Base-by-base conservation (phyloP, 768 basidiomycete genomes). In the Lanmaoa rubissima region DNA sequence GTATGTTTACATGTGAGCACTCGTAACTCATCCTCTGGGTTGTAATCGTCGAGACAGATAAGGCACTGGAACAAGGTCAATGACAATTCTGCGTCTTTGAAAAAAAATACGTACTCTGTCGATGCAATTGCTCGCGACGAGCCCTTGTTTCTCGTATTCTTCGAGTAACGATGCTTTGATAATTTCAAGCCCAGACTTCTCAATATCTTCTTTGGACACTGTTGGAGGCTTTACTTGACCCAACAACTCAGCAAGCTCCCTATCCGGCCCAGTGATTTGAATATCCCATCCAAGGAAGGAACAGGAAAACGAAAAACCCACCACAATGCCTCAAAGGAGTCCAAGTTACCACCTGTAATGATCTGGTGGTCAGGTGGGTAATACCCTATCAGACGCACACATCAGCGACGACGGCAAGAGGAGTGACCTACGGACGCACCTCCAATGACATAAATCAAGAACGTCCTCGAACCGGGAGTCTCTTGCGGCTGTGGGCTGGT, bases 291-390 rank as follows among this genome's bases (percentile, higher is more conserved):
- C 32, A 35, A 35, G 19, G 21, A n/a, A 34, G n/a, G 14, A 5
- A 21, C 21, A 24, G 17, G 17, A 31, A 50, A 36, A 48, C 11
- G n/a, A 57, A 40, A 41, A 13, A 78, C 84, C 19, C 68, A 88
- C 87, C 88, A 78, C 32, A 92, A 67, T 5, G 89, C 88, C 65
- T 92, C 90, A 60, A 92, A 90, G 4, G 88, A 89, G 61, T 90
- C 88, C 42, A 90, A 74, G 21, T 81, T 82, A 61, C 85, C 83
- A 24, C 88, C 90, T n/a, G 86, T 88, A 42, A 96, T 85, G 59
- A 98, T 87, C 49, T 85, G 90, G 69, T 96, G 94, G 63, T 91
- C 86, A 14, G 90, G 87, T 1, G 93, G 92, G 68, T 96, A 97
- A 66, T 94, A 92, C n/a, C 94, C 94, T 90, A 59, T 19, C 39